Evolutionary conservation across 2,329 filamentous ascomycete genomes (phyloP).

Genomic region (Coleophoma eucalyptorum): DNA sequence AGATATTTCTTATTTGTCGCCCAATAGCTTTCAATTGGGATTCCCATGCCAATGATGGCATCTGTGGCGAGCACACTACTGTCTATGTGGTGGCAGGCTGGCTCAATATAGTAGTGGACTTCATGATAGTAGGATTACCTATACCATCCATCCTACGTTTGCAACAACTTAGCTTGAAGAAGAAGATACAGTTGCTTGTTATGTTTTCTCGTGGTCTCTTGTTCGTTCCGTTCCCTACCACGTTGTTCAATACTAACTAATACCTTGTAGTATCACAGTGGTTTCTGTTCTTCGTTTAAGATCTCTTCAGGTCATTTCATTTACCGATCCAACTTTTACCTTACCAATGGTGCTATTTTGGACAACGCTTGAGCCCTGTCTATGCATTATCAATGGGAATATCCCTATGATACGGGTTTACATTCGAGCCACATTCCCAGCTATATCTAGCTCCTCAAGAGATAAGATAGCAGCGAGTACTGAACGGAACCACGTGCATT

Average conservation of each 20-base stretch:
- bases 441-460: conserved; percentile 3
- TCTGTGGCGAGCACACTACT: not conserved
- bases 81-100: conserved; percentile 6
- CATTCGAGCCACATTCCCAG: conserved; percentile 1
- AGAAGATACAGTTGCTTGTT: conserved; percentile 27
- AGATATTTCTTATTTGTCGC: conserved; percentile 7
- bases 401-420: conserved; percentile 23
- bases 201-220: conserved; percentile 30
- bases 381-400: conserved; percentile 30
- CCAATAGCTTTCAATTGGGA: conserved; percentile 12
- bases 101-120: conserved; percentile 30
- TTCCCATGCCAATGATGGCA: conserved; percentile 1
- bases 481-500: not conserved
- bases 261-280: conserved; percentile 6
- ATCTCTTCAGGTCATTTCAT: conserved; percentile 3
- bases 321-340: conserved; percentile 9
- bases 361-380: conserved; percentile 30
- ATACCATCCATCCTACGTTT: conserved; percentile 28
- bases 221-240: conserved; percentile 12
- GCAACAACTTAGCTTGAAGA: conserved; percentile 26
- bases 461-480: not conserved
- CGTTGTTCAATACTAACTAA: not conserved
- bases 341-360: conserved; percentile 17
- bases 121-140: conserved; percentile 28
- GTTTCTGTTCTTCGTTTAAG: conserved; percentile 19